Base-by-base conservation (phyloP, 805 yeast genomes). In the Saccharomycopsis selenospora region DNA sequence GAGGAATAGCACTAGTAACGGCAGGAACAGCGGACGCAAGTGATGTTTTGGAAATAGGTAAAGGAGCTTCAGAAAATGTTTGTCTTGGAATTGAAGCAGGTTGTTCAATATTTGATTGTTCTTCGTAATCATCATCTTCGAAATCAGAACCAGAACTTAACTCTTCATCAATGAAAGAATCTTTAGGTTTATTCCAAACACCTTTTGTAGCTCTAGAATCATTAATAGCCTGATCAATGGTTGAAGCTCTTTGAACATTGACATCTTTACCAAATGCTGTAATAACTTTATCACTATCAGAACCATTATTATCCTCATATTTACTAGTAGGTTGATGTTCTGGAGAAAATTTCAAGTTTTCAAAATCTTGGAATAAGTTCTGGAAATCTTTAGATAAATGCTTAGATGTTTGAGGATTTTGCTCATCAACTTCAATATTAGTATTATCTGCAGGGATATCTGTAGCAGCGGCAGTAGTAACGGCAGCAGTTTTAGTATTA, bases 331-430 rank as follows among this genome's bases (percentile, higher is more conserved):
- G 23, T 18, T 33, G 23, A 11, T 44, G 13, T 11, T 27, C 36
- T 4, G 36, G 36, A 14, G 40, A 10, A 36, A 52, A 47, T 11
- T 33, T 25, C 4, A 52, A 29, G 41, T 47, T 45, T 26, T 52
- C 53, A 40, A 52, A 52, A 28, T 52, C 53, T n/a, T 52, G 48
- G 26, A 52, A 52, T 30, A 52, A 43, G 18, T 52, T 49, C 18
- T 52, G 44, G 40, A 52, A 52, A 36, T 49, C 46, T 36, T 52
- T 42, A n/a, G 49, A 53, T 17, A 51, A 46, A 24, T 40, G 40
- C 46, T 43, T 20, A 27, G 30, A 20, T 26, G 46, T 13, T 22
- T 29, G 14, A 28, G 38, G 13, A 36, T 24, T 23, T 22, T 22
- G 4, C 18, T 24, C 13, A 43, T 17, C 25, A n/a, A 24, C 18